phyloP scores from a whole-genome alignment of 2,329 filamentous ascomycete genomes.

The Sporothrix globosa region DNA sequence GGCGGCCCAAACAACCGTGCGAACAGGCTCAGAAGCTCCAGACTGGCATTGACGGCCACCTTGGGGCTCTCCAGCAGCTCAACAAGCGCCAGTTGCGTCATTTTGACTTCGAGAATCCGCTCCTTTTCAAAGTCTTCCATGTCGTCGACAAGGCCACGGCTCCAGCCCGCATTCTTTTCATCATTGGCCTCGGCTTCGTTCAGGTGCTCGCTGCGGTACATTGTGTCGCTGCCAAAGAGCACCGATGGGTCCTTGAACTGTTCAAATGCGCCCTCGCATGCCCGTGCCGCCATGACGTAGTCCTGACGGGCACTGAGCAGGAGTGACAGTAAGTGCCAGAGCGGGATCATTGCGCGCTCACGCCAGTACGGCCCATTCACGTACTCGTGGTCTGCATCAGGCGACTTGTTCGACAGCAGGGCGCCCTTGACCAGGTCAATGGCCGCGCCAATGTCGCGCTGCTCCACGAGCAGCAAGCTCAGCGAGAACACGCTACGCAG shows the following conservation, averaged over 20 bases:
- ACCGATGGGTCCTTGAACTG: slow-evolving; percentile 75
- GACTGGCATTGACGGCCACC: slow-evolving; percentile 83
- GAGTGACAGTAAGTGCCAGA: slow-evolving; percentile 90
- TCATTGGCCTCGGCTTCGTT: slow-evolving; percentile 55
- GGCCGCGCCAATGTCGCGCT: slow-evolving; percentile 75
- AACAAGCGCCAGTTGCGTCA: slow-evolving; percentile 85
- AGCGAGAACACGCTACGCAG: slow-evolving; percentile 79
- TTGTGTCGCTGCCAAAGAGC: slow-evolving; percentile 66
- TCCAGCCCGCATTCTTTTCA: slow-evolving; percentile 40
- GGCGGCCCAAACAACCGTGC: slow-evolving; percentile 73
- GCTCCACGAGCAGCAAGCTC: slow-evolving; percentile 83
- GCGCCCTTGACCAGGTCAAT: slow-evolving; percentile 81
- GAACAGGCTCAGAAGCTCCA: slow-evolving; percentile 82
- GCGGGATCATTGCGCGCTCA: slow-evolving; percentile 69
- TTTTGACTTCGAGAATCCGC: slow-evolving; percentile 88
- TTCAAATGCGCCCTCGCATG: slow-evolving; percentile 89
- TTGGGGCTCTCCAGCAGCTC: slow-evolving; percentile 83
- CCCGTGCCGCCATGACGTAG: slow-evolving; percentile 74
- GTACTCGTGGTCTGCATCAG: slow-evolving; percentile 50
- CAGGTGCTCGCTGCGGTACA: slow-evolving; percentile 69
- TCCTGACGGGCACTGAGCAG: slow-evolving; percentile 86
- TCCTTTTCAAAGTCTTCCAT: slow-evolving; percentile 86
- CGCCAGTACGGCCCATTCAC: slow-evolving; percentile 59
- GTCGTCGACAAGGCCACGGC: slow-evolving; percentile 68
- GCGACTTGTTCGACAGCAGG: slow-evolving; percentile 62